Evolutionary conservation across 768 basidiomycete species (phyloP), one percentile per base, ranked within the genome.

Genomic region (Tylopilus cervinicoccineus): DNA sequence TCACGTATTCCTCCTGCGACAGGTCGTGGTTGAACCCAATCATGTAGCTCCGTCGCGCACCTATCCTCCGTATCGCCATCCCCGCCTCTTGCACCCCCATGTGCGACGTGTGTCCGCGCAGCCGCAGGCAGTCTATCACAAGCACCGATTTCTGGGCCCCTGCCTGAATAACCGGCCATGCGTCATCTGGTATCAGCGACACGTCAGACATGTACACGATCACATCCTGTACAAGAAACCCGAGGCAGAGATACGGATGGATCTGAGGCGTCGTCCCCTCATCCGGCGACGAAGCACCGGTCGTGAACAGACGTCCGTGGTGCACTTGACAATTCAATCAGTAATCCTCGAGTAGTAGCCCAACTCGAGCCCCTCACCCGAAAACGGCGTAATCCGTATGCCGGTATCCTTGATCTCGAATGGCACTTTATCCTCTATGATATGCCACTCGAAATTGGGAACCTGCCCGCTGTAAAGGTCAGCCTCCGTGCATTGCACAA

Each of bases 131-230:
- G 64, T 95, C 92, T 32, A 93, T 72, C 41, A 93, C 78, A 50
- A 87, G 73, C 22, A 88, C 75, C 2, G 83, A 72, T 44, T 65
- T 65, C 20, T 48, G 53, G 26, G 48, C 42, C 5, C 53, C 56
- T 13, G 51, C 55, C 28, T 63, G 54, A 43, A 84, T 67, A 43
- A 81, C 57, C 17, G 65, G 58, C 87, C 87, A 90, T 33, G 81
- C 77, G 29, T 79, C 74, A 8, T 86, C 79, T 2, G 93, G 91
- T 46, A 95, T 87, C 56, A 78, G 69, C 9, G 86, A 89, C 34
- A 85, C 87, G 64, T 96, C 93, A 23, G 86, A 85, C 50, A 95
- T 74, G 69, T 94, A 94, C 13, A 81, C 72, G 38, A 94, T 67
- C 26, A 76, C 68, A 29, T 84, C 71, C 57, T 84, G 77, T 38